Percentiles rank a stretch among this genome's conserved stretches.
phyloP scores from a whole-genome alignment of 1,284 basidiomycete genomes.

The Apiotrichum laibachii region DNA sequence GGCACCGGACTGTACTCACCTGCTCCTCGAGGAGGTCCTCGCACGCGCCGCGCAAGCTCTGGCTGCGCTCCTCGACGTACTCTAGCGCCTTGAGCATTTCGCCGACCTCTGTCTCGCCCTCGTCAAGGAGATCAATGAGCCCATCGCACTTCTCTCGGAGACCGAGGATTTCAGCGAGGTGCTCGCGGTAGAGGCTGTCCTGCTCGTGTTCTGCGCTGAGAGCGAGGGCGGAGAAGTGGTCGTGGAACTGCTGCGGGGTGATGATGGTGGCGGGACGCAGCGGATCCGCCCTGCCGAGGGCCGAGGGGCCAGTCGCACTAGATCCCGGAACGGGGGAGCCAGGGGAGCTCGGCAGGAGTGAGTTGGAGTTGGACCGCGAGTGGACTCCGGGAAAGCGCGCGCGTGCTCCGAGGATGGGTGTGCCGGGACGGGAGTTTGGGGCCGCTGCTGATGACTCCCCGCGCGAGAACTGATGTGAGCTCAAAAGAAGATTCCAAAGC shows the following conservation, averaged over 20 bases:
- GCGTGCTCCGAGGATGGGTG: conserved; percentile 9
- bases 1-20: no score
- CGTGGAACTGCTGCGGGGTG: conserved; percentile 89
- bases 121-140: conserved; percentile 65
- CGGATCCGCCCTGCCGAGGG: conserved; percentile 39
- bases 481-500: conserved; percentile 15
- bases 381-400: conserved; percentile 7
- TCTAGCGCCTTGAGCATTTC: conserved; percentile 77
- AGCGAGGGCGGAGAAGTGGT: conserved; percentile 86
- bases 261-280: conserved; percentile 60
- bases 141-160: conserved; percentile 72
- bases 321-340: conserved; percentile 12
- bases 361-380: conserved; percentile 15
- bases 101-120: conserved; percentile 69
- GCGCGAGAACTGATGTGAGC: conserved; percentile 22
- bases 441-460: conserved; percentile 27
- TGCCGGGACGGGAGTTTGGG: conserved; percentile 45
- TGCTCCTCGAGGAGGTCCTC: conserved; percentile 81
- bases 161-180: conserved; percentile 68
- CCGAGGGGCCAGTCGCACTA: not conserved
- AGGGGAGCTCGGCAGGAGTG: conserved; percentile 19
- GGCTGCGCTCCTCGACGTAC: conserved; percentile 81
- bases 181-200: conserved; percentile 80
- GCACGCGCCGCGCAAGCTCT: conserved; percentile 82
- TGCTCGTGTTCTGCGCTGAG: conserved; percentile 83